Percentiles rank a stretch among this genome's conserved stretches.
phyloP scores from a whole-genome alignment of 164 flowering plant species.

The Nymphaea thermarum region DNA sequence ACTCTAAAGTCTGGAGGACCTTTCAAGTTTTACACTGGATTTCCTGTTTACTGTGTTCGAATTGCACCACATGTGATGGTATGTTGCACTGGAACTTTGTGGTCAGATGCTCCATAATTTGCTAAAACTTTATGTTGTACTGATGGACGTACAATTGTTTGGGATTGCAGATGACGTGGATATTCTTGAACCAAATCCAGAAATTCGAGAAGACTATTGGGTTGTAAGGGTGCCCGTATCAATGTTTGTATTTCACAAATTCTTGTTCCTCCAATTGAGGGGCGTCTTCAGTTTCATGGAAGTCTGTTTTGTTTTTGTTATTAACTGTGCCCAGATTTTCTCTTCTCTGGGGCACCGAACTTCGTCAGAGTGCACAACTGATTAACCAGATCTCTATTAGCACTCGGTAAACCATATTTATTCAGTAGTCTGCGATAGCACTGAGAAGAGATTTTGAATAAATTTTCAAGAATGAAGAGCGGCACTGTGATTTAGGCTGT shows the following conservation, averaged over 20 bases:
- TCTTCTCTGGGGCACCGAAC: background rate
- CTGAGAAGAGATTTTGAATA: background rate
- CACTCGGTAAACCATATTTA: background rate
- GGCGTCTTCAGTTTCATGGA: background rate
- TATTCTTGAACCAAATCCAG: constrained; percentile 88
- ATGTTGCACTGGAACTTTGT: constrained; percentile 11
- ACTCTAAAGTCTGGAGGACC: constrained; percentile 91
- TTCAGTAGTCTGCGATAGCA: background rate
- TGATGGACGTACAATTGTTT: background rate
- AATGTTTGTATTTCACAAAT: background rate
- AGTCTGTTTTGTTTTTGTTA: background rate
- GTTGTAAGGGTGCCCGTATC: constrained; percentile 18
- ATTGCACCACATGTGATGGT: constrained; percentile 99
- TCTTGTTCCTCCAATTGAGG: background rate
- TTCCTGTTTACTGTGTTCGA: constrained; percentile 88
- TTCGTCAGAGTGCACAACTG: background rate
- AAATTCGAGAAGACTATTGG: constrained; percentile 55
- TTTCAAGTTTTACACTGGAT: constrained; percentile 82
- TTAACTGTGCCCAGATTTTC: background rate
- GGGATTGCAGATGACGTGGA: constrained; percentile 87
- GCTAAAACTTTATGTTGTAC: background rate
- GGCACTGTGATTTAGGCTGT: background rate
- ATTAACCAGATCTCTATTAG: background rate
- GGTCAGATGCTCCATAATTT: background rate
- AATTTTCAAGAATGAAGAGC: background rate